Base-by-base conservation (phyloP, 2,329 filamentous ascomycete species). In the Botrytis elliptica region DNA sequence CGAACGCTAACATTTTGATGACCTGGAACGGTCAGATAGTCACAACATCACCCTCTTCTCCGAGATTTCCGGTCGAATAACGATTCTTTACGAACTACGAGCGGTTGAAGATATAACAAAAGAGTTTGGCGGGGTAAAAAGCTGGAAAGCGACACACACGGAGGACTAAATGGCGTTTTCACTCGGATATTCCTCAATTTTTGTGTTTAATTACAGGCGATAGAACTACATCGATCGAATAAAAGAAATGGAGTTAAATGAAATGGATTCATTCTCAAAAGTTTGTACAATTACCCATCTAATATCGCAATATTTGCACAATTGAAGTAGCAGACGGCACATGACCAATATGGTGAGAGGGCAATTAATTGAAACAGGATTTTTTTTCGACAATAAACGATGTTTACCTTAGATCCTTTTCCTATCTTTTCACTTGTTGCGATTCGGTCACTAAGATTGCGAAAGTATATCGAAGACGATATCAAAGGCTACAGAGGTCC, bases 71-170 rank as follows among this genome's bases (percentile, higher is more conserved):
- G 1, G 16, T 57, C n/a, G 0, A 9, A 29, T 29, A 18, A 9
- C 52, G 6, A 29, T 29, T 33, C 1, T 29, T 4, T 1, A 29
- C 14, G 25, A 55, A n/a, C 0, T 55, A 1, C 12, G 12, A n/a
- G 49, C 0, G 14, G n/a, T 29, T 57, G 3, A 3, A 1, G 1
- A 29, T 9, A 18, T 1, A 33, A 57, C 6, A 18, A 29, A 18
- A 29, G n/a, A 29, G n/a, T 8, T 33, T 18, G 6, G n/a, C 3
- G 6, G 52, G 16, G n/a, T 14, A 6, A 18, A 29, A 57, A 4
- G 16, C n/a, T 6, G n/a, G 4, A 57, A 9, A 18, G 7, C 6
- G 52, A 18, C 52, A 29, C 25, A 55, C n/a, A 33, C n/a, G 14
- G n/a, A 57, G n/a, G 52, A 29, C n/a, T 0, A 2, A 18, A 57